These are phyloP conservation scores for Truncatella angustata DNA, from an alignment of 2,329 filamentous ascomycete genomes.

Conservation along the genomic window DNA sequence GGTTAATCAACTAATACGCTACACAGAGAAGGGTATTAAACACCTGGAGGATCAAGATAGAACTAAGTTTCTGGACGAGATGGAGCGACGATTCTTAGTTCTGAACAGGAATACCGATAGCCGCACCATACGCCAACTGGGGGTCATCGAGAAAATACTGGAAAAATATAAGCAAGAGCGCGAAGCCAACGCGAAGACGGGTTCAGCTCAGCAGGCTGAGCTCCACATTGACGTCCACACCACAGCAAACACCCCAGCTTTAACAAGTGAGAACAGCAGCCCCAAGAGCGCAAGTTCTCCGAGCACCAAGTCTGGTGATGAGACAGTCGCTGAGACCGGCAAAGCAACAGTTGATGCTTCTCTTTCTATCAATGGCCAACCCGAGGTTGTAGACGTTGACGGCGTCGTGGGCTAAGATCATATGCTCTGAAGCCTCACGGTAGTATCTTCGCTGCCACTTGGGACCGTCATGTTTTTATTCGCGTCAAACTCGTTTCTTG, in stretches of 20 bases:
- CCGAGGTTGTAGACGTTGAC: constrained; percentile 3
- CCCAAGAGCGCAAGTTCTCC: constrained; percentile 65
- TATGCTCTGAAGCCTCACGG: too few relatives aligned
- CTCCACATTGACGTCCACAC: constrained; percentile 49
- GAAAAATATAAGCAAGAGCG: constrained; percentile 6
- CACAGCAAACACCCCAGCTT: constrained; percentile 60
- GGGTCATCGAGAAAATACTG: constrained; percentile 60
- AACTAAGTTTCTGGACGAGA: constrained; percentile 32
- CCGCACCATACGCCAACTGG: constrained; percentile 65
- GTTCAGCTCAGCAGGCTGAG: constrained; percentile 23
- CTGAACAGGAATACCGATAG: constrained; percentile 66
- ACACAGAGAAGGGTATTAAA: constrained; percentile 60
- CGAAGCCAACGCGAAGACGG: constrained; percentile 6
- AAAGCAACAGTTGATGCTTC: constrained; percentile 10
- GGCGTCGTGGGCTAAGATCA: neutral
- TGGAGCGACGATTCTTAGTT: constrained; percentile 59
- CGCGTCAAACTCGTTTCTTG: too few relatives aligned
- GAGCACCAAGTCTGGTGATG: constrained; percentile 58
- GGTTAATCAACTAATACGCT: constrained; percentile 20
- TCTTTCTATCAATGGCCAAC: neutral
- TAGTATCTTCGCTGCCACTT: neutral
- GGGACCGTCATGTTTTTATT: too few relatives aligned
- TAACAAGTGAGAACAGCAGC: constrained; percentile 69
- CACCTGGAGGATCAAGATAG: constrained; percentile 32
- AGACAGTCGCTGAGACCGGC: constrained; percentile 27